These are phyloP conservation scores for Vaccinium macrocarpon DNA, from an alignment of 148 eudicot species.

Conservation along the genomic window DNA sequence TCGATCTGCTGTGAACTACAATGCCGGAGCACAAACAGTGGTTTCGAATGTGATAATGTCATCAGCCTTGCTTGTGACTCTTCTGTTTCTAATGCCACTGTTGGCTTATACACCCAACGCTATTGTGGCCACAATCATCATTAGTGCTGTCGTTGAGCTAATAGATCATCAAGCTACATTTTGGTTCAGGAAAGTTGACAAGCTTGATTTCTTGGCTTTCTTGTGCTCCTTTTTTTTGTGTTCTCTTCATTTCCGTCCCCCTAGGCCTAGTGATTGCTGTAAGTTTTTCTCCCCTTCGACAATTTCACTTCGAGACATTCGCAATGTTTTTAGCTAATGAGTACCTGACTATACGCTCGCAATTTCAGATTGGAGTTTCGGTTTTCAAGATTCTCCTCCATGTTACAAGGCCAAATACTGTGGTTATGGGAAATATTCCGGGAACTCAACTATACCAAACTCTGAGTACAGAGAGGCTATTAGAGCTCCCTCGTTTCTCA, in stretches of 20 bases:
- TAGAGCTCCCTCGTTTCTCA: slow-evolving; percentile 71
- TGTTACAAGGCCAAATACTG: slow-evolving; percentile 83
- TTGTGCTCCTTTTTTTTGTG: slow-evolving; percentile 74
- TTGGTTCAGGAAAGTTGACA: slow-evolving; percentile 75
- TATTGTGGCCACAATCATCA: slow-evolving; percentile 82
- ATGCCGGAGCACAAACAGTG: slow-evolving; percentile 81
- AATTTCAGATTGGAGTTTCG: slow-evolving; percentile 70
- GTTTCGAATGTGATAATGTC: slow-evolving; percentile 92
- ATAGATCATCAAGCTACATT: slow-evolving; percentile 74
- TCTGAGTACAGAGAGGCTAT: slow-evolving; percentile 53
- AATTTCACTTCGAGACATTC: not conserved
- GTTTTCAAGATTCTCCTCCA: slow-evolving; percentile 84
- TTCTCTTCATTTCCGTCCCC: slow-evolving; percentile 84
- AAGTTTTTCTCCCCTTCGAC: slow-evolving; percentile 23
- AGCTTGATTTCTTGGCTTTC: slow-evolving; percentile 79
- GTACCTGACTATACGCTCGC: not conserved
- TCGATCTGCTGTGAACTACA: slow-evolving; percentile 89
- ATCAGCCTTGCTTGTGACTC: slow-evolving; percentile 67
- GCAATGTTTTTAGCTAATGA: not conserved
- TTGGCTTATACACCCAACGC: slow-evolving; percentile 78
- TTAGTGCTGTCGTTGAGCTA: slow-evolving; percentile 83
- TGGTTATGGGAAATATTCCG: slow-evolving; percentile 63
- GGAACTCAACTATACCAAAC: slow-evolving; percentile 72
- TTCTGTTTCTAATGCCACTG: slow-evolving; percentile 81
- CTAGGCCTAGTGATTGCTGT: slow-evolving; percentile 86